Evolutionary conservation across 176 grass and related monocot genomes (phyloP), one percentile per base, ranked within the genome.

Genomic region (Hyparrhenia diplandra): DNA sequence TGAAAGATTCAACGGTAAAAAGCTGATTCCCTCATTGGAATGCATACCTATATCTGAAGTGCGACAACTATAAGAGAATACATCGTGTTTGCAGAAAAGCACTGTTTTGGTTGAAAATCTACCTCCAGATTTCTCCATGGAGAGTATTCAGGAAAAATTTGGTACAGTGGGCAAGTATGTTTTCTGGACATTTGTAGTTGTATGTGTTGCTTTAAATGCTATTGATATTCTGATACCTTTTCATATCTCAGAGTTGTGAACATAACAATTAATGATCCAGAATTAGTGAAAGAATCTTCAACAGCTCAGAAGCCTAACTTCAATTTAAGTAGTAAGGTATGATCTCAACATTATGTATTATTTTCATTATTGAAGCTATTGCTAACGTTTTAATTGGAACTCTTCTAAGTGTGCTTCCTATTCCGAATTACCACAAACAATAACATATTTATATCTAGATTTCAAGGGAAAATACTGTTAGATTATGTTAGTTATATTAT

Each of bases 51-150:
- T 25, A 59, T 59, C 55, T 59, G 23, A 59, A 59, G 5, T 59
- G 55, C 0, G 23, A 59, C 55, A 25, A 25, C 55, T 59, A 25
- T 12, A 59, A 59, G 55, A 13, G n/a, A 12, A 5, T 59, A 12
- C 55, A 25, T 58, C 24, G 42, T 58, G 14, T 88, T 86, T 71
- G 68, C 91, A 93, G 94, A 80, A 83, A 85, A 75, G 84, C 79
- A 91, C 41, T 37, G 81, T 97, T 73, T 46, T 97, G 55, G 90
- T 93, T 76, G 93, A 99, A 86, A 99, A 99, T 93, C 76, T 99
- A 82, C 82, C 82, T 51, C 82, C 80, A 65, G 84, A 82, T 88
- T 89, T 83, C 73, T 89, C 93, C 52, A 36, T 69, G 82, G 87
- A 93, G 69, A 91, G 75, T 79, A 87, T 99, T 83, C 75, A 81